These are phyloP conservation scores for Lentithecium fluviatile DNA, from an alignment of 495 filamentous ascomycete genomes.

Conservation along the genomic window DNA sequence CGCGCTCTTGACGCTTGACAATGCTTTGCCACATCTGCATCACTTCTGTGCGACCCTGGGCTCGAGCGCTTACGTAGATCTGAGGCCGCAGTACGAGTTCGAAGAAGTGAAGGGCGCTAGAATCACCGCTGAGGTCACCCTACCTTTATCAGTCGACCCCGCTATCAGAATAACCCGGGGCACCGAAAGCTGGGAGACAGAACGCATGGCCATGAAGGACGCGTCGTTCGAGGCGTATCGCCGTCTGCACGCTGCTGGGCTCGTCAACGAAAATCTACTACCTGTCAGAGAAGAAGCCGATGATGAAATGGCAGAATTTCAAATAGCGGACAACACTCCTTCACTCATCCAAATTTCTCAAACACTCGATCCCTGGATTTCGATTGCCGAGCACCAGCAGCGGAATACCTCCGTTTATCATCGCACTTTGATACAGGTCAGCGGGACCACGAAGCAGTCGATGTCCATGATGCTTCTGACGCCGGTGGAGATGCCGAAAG, in stretches of 20 bases:
- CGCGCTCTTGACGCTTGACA: slow-evolving; percentile 70
- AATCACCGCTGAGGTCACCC: slow-evolving; percentile 59
- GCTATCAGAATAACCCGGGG: slow-evolving; percentile 59
- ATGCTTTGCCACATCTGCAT: slow-evolving; percentile 70
- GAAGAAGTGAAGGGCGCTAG: slow-evolving; percentile 33
- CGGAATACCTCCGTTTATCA: slow-evolving; percentile 40
- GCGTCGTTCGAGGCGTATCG: slow-evolving; percentile 81
- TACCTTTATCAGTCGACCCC: slow-evolving; percentile 70
- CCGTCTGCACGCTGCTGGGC: slow-evolving; percentile 63
- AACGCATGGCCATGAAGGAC: slow-evolving; percentile 75
- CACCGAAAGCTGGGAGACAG: slow-evolving; percentile 60
- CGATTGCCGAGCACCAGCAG: slow-evolving; percentile 57
- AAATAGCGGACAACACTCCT: slow-evolving; percentile 35
- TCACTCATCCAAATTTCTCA: slow-evolving; percentile 52
- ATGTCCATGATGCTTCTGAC: slow-evolving; percentile 44
- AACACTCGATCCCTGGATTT: slow-evolving; percentile 65
- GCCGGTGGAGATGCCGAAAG: slow-evolving; percentile 39
- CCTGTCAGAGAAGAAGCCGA: slow-evolving; percentile 56
- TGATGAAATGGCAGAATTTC: slow-evolving; percentile 29
- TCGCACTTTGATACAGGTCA: slow-evolving; percentile 40
- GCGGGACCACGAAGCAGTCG: slow-evolving; percentile 33
- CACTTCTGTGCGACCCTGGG: slow-evolving; percentile 76
- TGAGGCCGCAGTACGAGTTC: slow-evolving; percentile 52
- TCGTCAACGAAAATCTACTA: slow-evolving; percentile 78
- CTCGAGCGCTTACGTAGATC: slow-evolving; percentile 54